These are phyloP conservation scores for Catharanthus roseus DNA, from an alignment of 257 asterid genomes.

Conservation along the genomic window DNA sequence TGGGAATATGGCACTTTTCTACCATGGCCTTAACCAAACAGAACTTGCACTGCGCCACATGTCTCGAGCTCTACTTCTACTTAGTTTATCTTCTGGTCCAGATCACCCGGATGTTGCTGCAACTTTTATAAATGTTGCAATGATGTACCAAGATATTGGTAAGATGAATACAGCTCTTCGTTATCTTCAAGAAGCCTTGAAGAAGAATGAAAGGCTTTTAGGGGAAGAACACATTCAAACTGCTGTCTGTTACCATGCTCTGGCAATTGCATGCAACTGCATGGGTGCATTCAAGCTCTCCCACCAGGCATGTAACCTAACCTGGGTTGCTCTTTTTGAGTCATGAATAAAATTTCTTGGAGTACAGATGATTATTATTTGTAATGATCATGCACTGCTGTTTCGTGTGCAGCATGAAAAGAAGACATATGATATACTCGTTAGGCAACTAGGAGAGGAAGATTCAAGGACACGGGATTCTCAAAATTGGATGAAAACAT, in stretches of 20 bases:
- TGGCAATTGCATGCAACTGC: conserved; percentile 85
- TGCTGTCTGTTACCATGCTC: conserved; percentile 97
- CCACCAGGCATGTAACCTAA: conserved; percentile 54
- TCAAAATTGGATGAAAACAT: conserved; percentile 85
- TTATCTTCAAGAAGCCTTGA: conserved; percentile 89
- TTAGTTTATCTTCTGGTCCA: conserved; percentile 83
- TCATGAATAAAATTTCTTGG: background rate
- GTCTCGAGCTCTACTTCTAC: conserved; percentile 79
- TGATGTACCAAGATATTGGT: conserved; percentile 96
- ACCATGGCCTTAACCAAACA: conserved; percentile 93
- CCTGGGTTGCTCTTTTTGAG: conserved; percentile 6
- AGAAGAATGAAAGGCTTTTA: conserved; percentile 71
- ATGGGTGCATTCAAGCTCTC: conserved; percentile 94
- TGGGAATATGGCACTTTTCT: conserved; percentile 96
- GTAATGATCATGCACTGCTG: conserved; percentile 7
- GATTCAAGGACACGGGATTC: conserved; percentile 92
- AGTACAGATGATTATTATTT: background rate
- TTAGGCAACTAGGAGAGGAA: conserved; percentile 93
- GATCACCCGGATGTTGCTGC: conserved; percentile 99
- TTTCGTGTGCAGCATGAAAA: conserved; percentile 68
- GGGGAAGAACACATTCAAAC: conserved; percentile 97
- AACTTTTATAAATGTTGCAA: conserved; percentile 88
- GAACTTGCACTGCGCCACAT: conserved; percentile 92
- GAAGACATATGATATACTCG: conserved; percentile 89
- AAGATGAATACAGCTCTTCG: conserved; percentile 90